Evolutionary conservation across 2,329 filamentous ascomycete genomes (phyloP), one percentile per base, ranked within the genome.

Genomic region (Aspergillus floridensis): DNA sequence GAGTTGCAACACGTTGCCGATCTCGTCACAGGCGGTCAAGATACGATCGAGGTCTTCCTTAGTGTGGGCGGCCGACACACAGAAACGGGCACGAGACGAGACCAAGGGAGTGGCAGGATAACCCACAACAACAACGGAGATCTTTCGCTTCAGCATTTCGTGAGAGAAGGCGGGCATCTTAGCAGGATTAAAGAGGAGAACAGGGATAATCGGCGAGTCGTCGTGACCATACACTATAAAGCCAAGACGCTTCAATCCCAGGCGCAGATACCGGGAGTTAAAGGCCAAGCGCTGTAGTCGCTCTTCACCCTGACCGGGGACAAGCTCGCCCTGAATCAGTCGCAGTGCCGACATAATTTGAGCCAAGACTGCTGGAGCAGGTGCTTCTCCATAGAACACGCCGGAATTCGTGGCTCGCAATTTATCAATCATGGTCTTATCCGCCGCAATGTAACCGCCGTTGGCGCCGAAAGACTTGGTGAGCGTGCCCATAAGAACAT

Each of bases 401-500:
- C 90, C 92, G 16, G 93, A 90, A 70, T 98, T 98, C 66, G 88
- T 90, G 59, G 85, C 86, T 66, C 90, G 86, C 59, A 99, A 87
- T 79, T 96, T 96, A 77, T 96, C 92, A 69, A 99, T 93, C 72
- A 97, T 91, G 68, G 86, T 81, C 79, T 96, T 95, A 62, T 96
- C 91, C 19, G 88, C 93, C 11, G 92, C 91, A 66, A 99, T 85
- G 74, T 99, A 99, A 63, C 95, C 95, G 72, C 95, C 95, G 70
- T 99, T 99, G 66, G 95, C 95, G 69, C 95, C 95, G 69, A 99
- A 99, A 1, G 95, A 98, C 77, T 99, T 99, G 64, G 95, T 99
- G 62, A 99, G 81, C 2, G 95, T 99, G 66, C 95, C 95, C 95
- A 99, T 99, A 54, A 99, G 86, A 70, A 99, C 91, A 74, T 99